These are phyloP conservation scores for Syzygium malaccense DNA, from an alignment of 441 rosid genomes.

Conservation along the genomic window DNA sequence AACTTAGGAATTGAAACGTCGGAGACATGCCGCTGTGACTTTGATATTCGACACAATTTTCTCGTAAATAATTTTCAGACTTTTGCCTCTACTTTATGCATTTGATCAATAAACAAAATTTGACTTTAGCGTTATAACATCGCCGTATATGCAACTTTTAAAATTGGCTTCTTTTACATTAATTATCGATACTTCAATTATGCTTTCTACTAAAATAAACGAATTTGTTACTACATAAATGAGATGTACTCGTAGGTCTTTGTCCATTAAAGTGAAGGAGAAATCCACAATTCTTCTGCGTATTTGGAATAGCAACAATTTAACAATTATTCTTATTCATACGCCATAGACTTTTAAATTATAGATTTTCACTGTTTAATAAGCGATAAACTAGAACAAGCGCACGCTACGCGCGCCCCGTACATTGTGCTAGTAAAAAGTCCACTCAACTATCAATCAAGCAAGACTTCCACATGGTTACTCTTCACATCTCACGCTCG, in stretches of 20 bases:
- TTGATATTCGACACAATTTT: neutral
- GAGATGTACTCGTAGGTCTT: neutral
- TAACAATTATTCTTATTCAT: fast-evolving
- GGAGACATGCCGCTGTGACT: neutral
- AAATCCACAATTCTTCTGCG: neutral
- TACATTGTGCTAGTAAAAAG: neutral
- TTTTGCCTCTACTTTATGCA: neutral
- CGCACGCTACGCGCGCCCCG: neutral
- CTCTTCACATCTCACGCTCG: neutral
- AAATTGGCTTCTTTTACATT: neutral
- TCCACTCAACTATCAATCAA: neutral
- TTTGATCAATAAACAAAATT: neutral
- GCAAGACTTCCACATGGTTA: neutral
- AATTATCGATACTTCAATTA: neutral
- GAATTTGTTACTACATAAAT: neutral
- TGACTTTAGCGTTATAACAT: neutral
- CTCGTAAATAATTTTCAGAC: neutral
- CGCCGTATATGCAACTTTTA: neutral
- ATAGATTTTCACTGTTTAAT: neutral
- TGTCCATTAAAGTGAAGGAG: neutral
- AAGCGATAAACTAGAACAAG: neutral
- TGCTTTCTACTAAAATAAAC: neutral
- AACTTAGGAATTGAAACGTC: neutral
- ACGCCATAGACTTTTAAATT: neutral
- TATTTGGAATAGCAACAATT: too few relatives aligned